Base-by-base conservation (phyloP, 2,329 filamentous ascomycete genomes). In the Trichoderma sp. region DNA sequence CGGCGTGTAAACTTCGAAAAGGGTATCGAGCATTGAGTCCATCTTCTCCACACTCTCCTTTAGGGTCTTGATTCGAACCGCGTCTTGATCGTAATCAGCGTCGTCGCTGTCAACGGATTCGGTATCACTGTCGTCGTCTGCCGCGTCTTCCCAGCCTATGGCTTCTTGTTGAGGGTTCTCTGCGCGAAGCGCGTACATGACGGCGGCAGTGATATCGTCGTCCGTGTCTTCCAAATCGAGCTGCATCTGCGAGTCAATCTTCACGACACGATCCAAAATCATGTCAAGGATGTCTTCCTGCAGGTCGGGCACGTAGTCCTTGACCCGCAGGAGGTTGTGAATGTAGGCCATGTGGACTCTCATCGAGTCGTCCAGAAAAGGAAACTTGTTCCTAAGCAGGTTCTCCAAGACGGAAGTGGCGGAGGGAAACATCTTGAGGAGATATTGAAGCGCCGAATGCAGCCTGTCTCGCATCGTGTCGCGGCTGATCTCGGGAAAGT, bases 161-260 rank as follows among this genome's bases (percentile, higher is more conserved):
- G 63, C 68, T n/a, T 58, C 57, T 59, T 67, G 66, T 44, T 63
- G 73, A 26, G 65, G 70, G 67, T 67, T 71, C 67, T 71, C 75
- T 39, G 34, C 7, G 6, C 74, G 74, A 45, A 80, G 69, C 19
- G 77, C 85, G 73, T 83, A 82, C 58, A 91, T 83, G 19, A 94
- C 85, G 61, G 88, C 87, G 26, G 93, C 88, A 63, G 92, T 90
- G 10, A 92, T 83, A 63, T 96, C 91, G 68, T 98, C 94, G 68
- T 97, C 94, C 67, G 97, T 80, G 71, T 98, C 93, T 68, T 98
- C 93, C 72, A 98, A 81, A 72, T 98, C 93, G 57, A 93, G 86
- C 77, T 97, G 94, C 76, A 98, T 95, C 74, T 97, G 91, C 1
- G 96, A 92, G 74, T 99, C 95, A 66, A 98, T 91, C 77, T 95